Conservation (phyloP, 805 yeast genomes). For the Metschnikowia sp. region DNA sequence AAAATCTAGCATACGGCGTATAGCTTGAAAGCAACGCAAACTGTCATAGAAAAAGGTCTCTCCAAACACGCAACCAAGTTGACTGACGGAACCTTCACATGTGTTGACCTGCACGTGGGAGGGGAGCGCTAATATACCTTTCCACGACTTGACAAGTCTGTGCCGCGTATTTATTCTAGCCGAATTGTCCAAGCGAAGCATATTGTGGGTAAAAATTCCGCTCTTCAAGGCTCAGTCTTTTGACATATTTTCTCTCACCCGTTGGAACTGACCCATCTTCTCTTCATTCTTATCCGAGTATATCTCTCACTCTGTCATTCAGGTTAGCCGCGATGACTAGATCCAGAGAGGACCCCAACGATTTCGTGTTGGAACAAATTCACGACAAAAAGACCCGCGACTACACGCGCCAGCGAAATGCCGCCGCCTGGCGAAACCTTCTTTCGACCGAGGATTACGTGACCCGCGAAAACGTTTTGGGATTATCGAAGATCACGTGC, state of each 20-base stretch:
- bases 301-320: neutral
- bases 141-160: neutral
- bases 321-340: slow-evolving; percentile 1
- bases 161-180: no score
- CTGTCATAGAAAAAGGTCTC: no score
- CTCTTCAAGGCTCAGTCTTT: no score
- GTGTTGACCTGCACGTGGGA: neutral
- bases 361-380: slow-evolving; percentile 16
- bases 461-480: slow-evolving; percentile 30
- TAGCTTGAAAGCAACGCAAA: no score
- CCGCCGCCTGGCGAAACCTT: slow-evolving; percentile 36
- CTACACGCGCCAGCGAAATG: slow-evolving; percentile 34
- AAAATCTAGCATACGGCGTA: neutral
- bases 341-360: slow-evolving; percentile 6
- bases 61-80: no score
- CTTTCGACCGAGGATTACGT: slow-evolving; percentile 33
- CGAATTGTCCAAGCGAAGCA: no score
- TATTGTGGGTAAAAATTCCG: no score
- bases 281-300: neutral
- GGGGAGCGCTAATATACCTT: slow-evolving; percentile 1
- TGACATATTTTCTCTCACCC: no score
- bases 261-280: no score
- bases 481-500: slow-evolving; percentile 22
- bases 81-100: no score
- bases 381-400: slow-evolving; percentile 25